These are phyloP conservation scores for Hemileccinum impolitum DNA, from an alignment of 768 basidiomycete genomes.

Conservation along the genomic window DNA sequence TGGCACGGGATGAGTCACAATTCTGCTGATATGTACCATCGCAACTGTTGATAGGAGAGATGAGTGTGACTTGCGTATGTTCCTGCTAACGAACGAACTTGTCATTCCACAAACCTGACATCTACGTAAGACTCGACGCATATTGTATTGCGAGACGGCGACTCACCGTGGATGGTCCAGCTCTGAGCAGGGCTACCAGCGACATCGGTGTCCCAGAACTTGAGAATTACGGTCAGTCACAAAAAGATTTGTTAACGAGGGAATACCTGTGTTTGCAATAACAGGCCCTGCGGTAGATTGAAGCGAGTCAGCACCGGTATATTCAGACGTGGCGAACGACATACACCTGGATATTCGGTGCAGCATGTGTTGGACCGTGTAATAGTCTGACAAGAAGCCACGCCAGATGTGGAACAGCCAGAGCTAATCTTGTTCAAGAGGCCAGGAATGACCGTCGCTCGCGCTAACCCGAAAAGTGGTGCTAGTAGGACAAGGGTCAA, in stretches of 20 bases:
- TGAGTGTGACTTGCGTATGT: not conserved
- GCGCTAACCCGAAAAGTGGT: slow-evolving; percentile 19
- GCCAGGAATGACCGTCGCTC: slow-evolving; percentile 12
- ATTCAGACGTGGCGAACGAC: slow-evolving; percentile 18
- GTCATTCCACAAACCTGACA: slow-evolving; percentile 63
- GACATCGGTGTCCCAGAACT: slow-evolving; percentile 75
- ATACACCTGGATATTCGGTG: slow-evolving; percentile 62
- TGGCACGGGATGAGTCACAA: slow-evolving; percentile 39
- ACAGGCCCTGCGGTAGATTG: slow-evolving; percentile 44
- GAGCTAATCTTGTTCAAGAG: slow-evolving; percentile 40
- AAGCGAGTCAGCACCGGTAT: not conserved
- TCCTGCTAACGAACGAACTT: slow-evolving; percentile 35
- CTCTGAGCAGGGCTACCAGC: slow-evolving; percentile 59
- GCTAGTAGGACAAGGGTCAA: slow-evolving; percentile 19
- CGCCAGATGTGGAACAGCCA: slow-evolving; percentile 50
- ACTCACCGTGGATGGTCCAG: slow-evolving; percentile 73
- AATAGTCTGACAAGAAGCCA: slow-evolving; percentile 55
- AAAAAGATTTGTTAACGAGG: not conserved
- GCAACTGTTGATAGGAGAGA: slow-evolving; percentile 40
- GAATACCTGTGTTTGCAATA: slow-evolving; percentile 53
- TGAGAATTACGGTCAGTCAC: slow-evolving; percentile 6
- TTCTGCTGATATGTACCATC: slow-evolving; percentile 39
- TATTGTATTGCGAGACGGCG: not conserved
- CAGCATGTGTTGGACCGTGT: slow-evolving; percentile 51
- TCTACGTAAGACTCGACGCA: slow-evolving; percentile 1